phyloP scores from a whole-genome alignment of 2,329 filamentous ascomycete genomes.

The Metarhizium sp. region DNA sequence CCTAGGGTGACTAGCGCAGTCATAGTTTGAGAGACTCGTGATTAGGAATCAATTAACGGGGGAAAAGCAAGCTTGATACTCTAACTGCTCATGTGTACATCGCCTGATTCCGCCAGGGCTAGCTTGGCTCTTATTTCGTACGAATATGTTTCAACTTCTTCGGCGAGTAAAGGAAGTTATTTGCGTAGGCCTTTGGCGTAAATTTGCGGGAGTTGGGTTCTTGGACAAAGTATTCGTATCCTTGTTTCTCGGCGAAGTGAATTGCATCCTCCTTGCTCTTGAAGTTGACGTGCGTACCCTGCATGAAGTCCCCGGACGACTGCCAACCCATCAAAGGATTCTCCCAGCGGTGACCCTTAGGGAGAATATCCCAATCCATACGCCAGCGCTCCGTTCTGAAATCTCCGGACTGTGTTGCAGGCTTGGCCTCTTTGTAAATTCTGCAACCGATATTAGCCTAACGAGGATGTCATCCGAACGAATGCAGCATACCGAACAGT shows the following conservation, averaged over 20 bases:
- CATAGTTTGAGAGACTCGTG: too few species aligned
- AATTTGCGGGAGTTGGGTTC: slow-evolving; percentile 87
- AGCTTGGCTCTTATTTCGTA: slow-evolving; percentile 52
- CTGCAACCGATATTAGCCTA: slow-evolving; percentile 33
- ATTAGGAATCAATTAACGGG: background rate
- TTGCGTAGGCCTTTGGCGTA: slow-evolving; percentile 87
- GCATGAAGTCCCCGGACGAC: slow-evolving; percentile 89
- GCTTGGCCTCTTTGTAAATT: slow-evolving; percentile 85
- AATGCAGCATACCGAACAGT: slow-evolving; percentile 67
- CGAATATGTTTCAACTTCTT: slow-evolving; percentile 82
- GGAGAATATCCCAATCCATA: slow-evolving; percentile 95
- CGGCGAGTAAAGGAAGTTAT: slow-evolving; percentile 83
- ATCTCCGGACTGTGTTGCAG: slow-evolving; percentile 90
- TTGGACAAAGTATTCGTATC: slow-evolving; percentile 98
- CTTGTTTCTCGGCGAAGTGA: slow-evolving; percentile 93
- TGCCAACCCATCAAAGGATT: slow-evolving; percentile 99
- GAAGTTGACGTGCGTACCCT: slow-evolving; percentile 86
- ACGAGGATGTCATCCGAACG: background rate
- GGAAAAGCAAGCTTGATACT: too few species aligned
- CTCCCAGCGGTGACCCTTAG: slow-evolving; percentile 95
- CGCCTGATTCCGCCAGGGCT: background rate
- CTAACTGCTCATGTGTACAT: background rate
- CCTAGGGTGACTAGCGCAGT: too few species aligned
- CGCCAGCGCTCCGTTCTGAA: slow-evolving; percentile 84
- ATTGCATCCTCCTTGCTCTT: slow-evolving; percentile 91